Evolutionary conservation across 805 yeast species (phyloP), one percentile per base, ranked within the genome.

Genomic region (Candida corydali): DNA sequence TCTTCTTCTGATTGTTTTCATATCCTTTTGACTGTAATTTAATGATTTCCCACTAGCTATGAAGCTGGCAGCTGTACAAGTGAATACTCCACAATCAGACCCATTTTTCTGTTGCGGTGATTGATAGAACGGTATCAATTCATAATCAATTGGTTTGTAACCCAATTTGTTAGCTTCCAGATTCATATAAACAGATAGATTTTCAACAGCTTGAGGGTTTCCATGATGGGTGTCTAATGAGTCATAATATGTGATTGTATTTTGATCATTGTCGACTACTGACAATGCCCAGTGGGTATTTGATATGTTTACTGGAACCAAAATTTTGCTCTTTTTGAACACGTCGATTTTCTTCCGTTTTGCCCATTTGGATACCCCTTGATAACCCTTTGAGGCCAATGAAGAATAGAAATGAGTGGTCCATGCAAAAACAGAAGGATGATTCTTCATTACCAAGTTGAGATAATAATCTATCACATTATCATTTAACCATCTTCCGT

Each of bases 281-380:
- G 91, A 88, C 19, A 88, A 61, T 2, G 95, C 93, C 98, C 98
- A 93, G 59, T 93, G 98, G 1, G 89, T 75, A 38, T 80, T 78
- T 60, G 76, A 73, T 17, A 84, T 65, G 50, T 93, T 93, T n/a
- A 93, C 80, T 0, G 98, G 98, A 8, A 85, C 80, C 42, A 91
- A 70, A 8, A 93, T 70, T 41, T 75, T 66, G 30, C 82, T 82
- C 46, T 84, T 64, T 29, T 74, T 70, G 3, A 77, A 69, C 6
- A 91, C 78, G 43, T 80, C 48, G 4, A 57, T 30, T 34, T 57
- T 56, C 37, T 47, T 46, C 11, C 61, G 39, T 34, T 52, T 55
- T 0, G 55, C 50, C 61, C 61, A 56, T 22, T 60, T 34, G 12
- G 54, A 49, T 9, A 56, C 62, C 0, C 61, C 86, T 19, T 63